Evolutionary conservation across 495 filamentous ascomycete genomes (phyloP), one percentile per base, ranked within the genome.

Genomic region (Achaetomiella virescens): DNA sequence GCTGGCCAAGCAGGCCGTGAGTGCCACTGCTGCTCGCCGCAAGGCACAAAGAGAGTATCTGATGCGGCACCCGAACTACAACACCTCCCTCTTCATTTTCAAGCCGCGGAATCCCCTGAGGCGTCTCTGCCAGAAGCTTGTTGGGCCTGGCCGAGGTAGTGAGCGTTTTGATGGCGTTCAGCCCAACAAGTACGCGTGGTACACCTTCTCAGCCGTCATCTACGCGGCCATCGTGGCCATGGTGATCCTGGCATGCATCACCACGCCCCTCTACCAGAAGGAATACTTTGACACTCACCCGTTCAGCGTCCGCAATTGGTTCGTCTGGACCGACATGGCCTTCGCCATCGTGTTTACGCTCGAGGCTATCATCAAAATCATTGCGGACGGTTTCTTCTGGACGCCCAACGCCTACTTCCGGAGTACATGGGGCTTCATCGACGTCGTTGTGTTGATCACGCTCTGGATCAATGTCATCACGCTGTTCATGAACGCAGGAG

Each of bases 351-450:
- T 97, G 21, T 99, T 99, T 71, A 86, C 87, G 0, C 60, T 92
- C 18, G 93, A 99, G 68, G 91, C 92, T 0, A 59, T 81, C 20
- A 92, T 99, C 75, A 97, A 97, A 70, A 85, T 97, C 35, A 82
- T 99, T 57, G 93, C 93, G 0, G 93, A 99, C 74, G 93, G 93
- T 18, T 88, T 96, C 64, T 91, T 97, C 70, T 97, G 86, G 83
- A 96, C 93, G 0, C 93, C 93, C 0, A 97, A 99, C 73, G 95
- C 93, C 5, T 99, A 95, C 61, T 93, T 96, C 69, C 83, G 93
- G 58, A 88, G 93, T 58, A 92, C 91, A 0, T 99, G 93, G 93
- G 93, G 93, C 24, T 85, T 96, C 53, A 97, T 99, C 54, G 93
- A 99, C 67, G 93, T 87, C 24, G 64, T 97, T 48, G 93, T 99